These are phyloP conservation scores for Macrocybe gigantea DNA, from an alignment of 768 basidiomycete species.

Conservation along the genomic window DNA sequence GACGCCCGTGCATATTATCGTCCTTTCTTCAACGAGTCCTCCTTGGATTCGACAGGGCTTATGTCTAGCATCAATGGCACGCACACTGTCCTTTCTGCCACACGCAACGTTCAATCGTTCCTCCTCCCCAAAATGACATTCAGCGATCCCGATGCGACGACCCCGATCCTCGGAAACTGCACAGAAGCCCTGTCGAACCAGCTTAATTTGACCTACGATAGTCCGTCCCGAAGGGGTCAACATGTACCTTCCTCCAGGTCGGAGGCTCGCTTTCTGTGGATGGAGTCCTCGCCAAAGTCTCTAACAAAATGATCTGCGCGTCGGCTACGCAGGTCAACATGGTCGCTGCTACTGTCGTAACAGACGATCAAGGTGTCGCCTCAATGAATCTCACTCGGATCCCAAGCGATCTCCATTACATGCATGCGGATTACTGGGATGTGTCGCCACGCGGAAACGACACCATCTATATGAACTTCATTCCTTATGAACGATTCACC, in stretches of 20 bases:
- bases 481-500: conserved; percentile 9
- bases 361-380: not conserved
- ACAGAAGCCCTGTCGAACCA: not conserved
- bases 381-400: not conserved
- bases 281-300: not conserved
- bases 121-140: too few species aligned
- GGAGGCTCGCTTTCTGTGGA: not conserved
- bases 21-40: not conserved
- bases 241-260: not conserved
- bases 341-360: not conserved
- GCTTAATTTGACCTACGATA: not conserved
- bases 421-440: conserved; percentile 7
- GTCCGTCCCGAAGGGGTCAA: not conserved
- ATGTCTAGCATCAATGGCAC: too few species aligned
- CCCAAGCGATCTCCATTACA: not conserved
- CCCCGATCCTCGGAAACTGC: not conserved
- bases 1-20: not conserved
- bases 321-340: not conserved
- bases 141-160: not conserved
- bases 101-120: too few species aligned
- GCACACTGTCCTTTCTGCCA: too few species aligned
- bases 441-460: not conserved
- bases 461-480: not conserved
- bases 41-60: too few species aligned
- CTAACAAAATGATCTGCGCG: not conserved